A percentile compares a stretch with the other conserved stretches of the same genome.
phyloP scores from a whole-genome alignment of 148 eudicot genomes.

The Silene uniflora region DNA sequence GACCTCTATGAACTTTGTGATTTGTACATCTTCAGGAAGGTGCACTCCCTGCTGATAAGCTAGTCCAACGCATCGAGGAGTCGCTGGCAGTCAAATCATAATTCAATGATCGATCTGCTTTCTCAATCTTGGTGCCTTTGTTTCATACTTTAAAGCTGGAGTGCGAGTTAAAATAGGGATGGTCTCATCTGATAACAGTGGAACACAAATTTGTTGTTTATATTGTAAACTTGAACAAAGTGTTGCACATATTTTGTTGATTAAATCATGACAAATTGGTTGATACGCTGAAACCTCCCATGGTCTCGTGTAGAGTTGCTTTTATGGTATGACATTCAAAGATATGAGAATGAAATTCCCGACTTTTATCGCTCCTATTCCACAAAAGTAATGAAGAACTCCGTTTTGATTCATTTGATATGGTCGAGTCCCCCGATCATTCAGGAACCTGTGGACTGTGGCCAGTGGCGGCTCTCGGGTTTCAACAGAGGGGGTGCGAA shows the following conservation, averaged over 20 bases:
- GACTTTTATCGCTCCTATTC: too few relatives aligned
- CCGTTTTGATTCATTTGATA: too few relatives aligned
- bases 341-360: too few relatives aligned
- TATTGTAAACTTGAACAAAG: constrained; percentile 16
- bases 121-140: background rate
- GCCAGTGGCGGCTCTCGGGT: too few relatives aligned
- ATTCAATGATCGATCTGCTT: constrained; percentile 1
- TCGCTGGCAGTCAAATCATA: constrained; percentile 48
- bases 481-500: too few relatives aligned
- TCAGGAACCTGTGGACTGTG: background rate
- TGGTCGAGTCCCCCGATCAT: background rate
- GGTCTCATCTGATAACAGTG: background rate
- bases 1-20: constrained; percentile 1
- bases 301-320: background rate
- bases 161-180: background rate
- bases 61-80: constrained; percentile 49
- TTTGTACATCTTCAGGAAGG: constrained; percentile 46
- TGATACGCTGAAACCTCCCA: background rate
- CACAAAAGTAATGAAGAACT: too few relatives aligned
- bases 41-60: constrained; percentile 51
- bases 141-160: background rate
- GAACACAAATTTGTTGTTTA: constrained; percentile 2
- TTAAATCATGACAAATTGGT: constrained; percentile 2
- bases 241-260: constrained; percentile 2
- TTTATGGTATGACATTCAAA: too few relatives aligned